Evolutionary conservation across 176 grass and related monocot genomes (phyloP).

Genomic region (Zea luxurians): DNA sequence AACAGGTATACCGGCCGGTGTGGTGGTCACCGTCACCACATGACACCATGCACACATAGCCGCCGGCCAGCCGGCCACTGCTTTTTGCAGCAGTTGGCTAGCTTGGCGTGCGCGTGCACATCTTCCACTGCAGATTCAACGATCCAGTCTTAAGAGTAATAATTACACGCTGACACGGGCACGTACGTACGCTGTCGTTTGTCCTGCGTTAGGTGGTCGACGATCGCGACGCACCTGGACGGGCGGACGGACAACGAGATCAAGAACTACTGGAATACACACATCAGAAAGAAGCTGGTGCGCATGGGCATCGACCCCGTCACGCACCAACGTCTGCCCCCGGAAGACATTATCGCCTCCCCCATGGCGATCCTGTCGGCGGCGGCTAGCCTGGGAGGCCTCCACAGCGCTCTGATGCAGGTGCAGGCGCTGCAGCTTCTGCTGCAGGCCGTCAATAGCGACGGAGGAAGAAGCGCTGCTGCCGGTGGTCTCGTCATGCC

Average conservation of each 20-base stretch:
- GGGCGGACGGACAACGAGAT: slow-evolving; percentile 74
- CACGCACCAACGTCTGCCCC: slow-evolving; percentile 52
- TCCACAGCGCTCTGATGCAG: slow-evolving; percentile 26
- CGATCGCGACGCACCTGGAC: slow-evolving; percentile 60
- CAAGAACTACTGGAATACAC: slow-evolving; percentile 78
- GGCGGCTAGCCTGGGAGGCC: slow-evolving; percentile 27
- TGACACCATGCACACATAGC: not conserved
- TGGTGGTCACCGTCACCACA: not conserved
- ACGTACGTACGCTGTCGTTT: not conserved
- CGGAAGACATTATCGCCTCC: slow-evolving; percentile 5
- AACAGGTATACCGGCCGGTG: slow-evolving; percentile 50
- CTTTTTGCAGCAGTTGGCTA: not conserved
- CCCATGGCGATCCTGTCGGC: slow-evolving; percentile 21
- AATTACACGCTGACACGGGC: not conserved
- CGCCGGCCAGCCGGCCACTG: not conserved
- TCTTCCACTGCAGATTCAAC: not conserved
- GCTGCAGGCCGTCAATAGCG: slow-evolving; percentile 11
- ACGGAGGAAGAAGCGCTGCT: not conserved
- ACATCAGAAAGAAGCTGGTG: slow-evolving; percentile 69
- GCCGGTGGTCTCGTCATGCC: not conserved
- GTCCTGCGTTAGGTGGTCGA: slow-evolving; percentile 56
- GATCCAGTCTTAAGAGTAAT: not conserved
- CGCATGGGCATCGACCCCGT: slow-evolving; percentile 63
- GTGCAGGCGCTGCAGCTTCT: slow-evolving; percentile 48
- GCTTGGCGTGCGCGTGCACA: not conserved